These are phyloP conservation scores for Ramaria rubella DNA, from an alignment of 768 basidiomycete genomes.

Conservation along the genomic window DNA sequence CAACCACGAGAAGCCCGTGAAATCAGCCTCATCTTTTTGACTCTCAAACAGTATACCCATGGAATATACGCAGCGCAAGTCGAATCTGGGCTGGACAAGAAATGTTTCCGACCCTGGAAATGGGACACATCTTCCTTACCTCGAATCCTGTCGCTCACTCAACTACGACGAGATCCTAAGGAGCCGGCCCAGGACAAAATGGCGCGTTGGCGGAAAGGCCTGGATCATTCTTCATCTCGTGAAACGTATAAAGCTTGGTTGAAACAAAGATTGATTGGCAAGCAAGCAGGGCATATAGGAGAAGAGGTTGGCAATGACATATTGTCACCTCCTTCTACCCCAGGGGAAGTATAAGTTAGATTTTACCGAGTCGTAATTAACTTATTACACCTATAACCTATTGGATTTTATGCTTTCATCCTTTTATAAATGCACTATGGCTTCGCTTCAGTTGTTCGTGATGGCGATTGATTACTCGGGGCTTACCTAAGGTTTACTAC, in stretches of 20 bases:
- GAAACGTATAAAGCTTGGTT: background rate
- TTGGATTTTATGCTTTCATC: background rate
- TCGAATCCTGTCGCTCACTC: background rate
- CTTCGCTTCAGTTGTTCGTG: too few species aligned
- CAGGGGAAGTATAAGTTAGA: background rate
- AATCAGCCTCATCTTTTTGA: background rate
- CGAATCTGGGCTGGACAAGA: background rate
- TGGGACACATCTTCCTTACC: background rate
- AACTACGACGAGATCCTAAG: background rate
- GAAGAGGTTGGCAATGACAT: background rate
- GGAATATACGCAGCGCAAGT: background rate
- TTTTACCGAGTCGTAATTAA: background rate
- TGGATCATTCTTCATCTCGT: background rate
- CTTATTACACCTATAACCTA: background rate
- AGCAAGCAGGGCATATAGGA: background rate
- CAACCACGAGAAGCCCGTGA: background rate
- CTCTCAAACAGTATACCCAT: background rate
- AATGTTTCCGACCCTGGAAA: background rate
- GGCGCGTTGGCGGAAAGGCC: background rate
- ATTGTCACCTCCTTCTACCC: conserved; percentile 9
- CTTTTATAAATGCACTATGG: too few species aligned
- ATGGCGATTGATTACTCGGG: background rate
- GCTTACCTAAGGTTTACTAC: too few species aligned
- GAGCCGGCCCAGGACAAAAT: background rate
- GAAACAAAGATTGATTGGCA: background rate